A percentile compares a stretch with the other conserved stretches of the same genome.
phyloP scores from a whole-genome alignment of 2,329 filamentous ascomycete species.

The Fusarium chaquense region DNA sequence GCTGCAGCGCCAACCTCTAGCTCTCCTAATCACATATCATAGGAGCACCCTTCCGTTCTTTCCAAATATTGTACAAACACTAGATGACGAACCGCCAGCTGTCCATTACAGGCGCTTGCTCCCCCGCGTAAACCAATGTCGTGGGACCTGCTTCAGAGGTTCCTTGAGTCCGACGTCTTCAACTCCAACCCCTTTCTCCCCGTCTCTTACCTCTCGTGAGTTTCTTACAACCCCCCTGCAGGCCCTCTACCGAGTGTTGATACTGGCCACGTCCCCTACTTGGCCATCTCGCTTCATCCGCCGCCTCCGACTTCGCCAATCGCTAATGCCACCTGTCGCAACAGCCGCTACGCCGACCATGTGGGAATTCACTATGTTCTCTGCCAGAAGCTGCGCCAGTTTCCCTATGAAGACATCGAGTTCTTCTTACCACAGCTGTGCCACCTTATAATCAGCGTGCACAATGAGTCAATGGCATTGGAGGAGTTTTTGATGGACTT shows the following conservation, averaged over 20 bases:
- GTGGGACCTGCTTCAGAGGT: conserved; percentile 90
- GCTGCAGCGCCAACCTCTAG: conserved; percentile 4
- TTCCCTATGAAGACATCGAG: conserved; percentile 91
- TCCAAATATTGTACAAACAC: conserved; percentile 41
- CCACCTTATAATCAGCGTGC: conserved; percentile 86
- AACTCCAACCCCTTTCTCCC: conserved; percentile 90
- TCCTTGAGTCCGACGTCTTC: conserved; percentile 94
- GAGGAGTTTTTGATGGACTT: conserved; percentile 89
- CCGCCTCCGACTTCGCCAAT: conserved; percentile 37
- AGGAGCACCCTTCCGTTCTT: conserved; percentile 20
- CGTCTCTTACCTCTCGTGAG: conserved; percentile 89
- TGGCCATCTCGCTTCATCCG: conserved; percentile 12
- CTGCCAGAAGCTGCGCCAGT: conserved; percentile 88
- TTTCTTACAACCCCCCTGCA: conserved; percentile 41
- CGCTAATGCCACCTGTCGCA: conserved; percentile 47
- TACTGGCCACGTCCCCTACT: not conserved
- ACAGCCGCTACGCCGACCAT: conserved; percentile 87
- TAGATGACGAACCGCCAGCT: conserved; percentile 55
- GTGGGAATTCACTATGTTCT: conserved; percentile 91
- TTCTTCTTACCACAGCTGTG: conserved; percentile 92
- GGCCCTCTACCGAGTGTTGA: not conserved
- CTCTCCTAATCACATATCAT: conserved; percentile 9
- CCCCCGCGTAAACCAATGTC: conserved; percentile 67
- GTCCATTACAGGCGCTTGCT: conserved; percentile 48
- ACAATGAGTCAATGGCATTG: conserved; percentile 92